Conservation (phyloP, 306 rosid species). For the Cajanus cajan region DNA sequence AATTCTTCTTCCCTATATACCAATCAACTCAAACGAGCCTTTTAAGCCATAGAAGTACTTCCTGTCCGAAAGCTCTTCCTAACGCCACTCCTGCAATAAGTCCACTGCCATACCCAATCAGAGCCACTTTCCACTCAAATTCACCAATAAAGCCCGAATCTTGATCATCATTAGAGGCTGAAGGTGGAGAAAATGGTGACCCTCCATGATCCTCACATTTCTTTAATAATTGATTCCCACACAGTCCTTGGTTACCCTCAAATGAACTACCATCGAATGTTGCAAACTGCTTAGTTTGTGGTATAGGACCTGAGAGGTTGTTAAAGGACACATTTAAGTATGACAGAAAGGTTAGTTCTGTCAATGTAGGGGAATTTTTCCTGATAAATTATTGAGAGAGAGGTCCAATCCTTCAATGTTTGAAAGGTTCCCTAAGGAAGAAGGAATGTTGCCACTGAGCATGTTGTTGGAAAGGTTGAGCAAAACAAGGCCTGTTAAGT, state of each 20-base stretch:
- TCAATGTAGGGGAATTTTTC: conserved; percentile 24
- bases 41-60: background rate
- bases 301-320: conserved; percentile 27
- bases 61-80: no score
- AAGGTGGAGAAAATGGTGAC: background rate
- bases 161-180: background rate
- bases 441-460: conserved; percentile 27
- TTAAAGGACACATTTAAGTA: conserved; percentile 30
- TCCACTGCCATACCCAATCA: conserved; percentile 34
- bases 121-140: background rate
- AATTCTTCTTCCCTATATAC: no score
- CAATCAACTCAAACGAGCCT: no score
- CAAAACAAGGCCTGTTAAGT: background rate
- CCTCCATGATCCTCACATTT: background rate
- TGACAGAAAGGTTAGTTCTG: conserved; percentile 23
- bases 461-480: conserved; percentile 32
- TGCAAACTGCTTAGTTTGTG: conserved; percentile 12
- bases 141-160: background rate
- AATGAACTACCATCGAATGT: conserved; percentile 19
- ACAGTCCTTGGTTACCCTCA: conserved; percentile 27
- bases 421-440: conserved; percentile 28
- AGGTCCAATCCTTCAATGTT: conserved; percentile 32
- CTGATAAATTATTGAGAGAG: conserved; percentile 24
- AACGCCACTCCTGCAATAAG: conserved; percentile 4
- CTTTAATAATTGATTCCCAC: conserved; percentile 23